These are phyloP conservation scores for Fusarium miscanthi DNA, from an alignment of 2,329 filamentous ascomycete genomes.

Conservation along the genomic window DNA sequence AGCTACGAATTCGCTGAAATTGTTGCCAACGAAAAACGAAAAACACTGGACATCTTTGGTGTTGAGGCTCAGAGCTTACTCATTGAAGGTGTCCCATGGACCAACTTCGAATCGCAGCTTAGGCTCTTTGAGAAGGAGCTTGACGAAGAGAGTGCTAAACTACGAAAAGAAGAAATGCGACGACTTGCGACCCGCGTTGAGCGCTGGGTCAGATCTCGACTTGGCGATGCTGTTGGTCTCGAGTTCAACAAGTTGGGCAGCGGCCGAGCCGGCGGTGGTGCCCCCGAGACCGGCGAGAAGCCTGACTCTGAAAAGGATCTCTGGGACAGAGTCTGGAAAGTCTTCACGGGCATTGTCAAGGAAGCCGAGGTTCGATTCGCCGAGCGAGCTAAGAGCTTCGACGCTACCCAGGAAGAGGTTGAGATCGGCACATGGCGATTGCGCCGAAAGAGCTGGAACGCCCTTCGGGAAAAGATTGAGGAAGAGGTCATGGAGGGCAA, in stretches of 20 bases:
- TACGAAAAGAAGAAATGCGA: constrained; percentile 96
- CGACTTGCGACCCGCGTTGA: constrained; percentile 90
- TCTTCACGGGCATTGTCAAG: constrained; percentile 83
- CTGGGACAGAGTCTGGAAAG: constrained; percentile 94
- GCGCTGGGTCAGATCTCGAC: constrained; percentile 88
- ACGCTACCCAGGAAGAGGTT: constrained; percentile 90
- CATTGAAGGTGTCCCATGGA: constrained; percentile 87
- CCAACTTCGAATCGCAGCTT: constrained; percentile 84
- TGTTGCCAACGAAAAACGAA: constrained; percentile 83
- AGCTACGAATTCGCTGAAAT: constrained; percentile 96
- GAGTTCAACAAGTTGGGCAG: constrained; percentile 97
- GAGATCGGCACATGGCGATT: constrained; percentile 93
- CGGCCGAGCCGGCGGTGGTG: constrained; percentile 83
- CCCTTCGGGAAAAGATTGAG: constrained; percentile 88
- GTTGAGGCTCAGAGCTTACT: constrained; percentile 77
- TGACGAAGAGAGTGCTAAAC: constrained; percentile 83
- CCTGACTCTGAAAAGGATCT: constrained; percentile 82
- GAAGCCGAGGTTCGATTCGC: constrained; percentile 89
- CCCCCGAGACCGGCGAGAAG: constrained; percentile 81
- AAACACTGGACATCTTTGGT: constrained; percentile 79
- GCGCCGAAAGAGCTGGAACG: constrained; percentile 93
- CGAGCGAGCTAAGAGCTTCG: constrained; percentile 90
- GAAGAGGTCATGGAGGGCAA: constrained; percentile 99
- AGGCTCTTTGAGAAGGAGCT: constrained; percentile 88
- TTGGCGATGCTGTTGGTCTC: constrained; percentile 87